Conservation (phyloP, 2,329 filamentous ascomycete genomes). For the Ophiostoma sp. region DNA sequence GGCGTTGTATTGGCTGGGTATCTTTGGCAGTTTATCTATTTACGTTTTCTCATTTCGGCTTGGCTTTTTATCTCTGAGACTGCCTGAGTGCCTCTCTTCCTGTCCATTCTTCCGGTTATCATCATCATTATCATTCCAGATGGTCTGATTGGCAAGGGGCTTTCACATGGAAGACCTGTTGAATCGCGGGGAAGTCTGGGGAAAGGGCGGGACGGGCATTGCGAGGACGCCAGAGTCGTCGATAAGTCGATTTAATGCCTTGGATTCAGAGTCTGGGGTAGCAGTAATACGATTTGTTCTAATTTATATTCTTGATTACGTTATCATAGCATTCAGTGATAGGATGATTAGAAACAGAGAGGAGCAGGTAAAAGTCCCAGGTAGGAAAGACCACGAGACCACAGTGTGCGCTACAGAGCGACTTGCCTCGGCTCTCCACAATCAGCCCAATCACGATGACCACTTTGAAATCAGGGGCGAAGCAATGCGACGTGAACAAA, state of each 20-base stretch:
- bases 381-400: neutral
- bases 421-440: constrained; percentile 13
- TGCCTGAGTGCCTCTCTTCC: no score
- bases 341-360: neutral
- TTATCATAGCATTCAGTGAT: neutral
- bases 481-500: neutral
- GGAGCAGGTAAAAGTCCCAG: neutral
- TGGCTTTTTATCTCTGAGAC: no score
- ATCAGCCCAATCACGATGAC: constrained; percentile 6
- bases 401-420: neutral
- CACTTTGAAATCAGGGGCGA: constrained; percentile 10
- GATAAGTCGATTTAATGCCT: neutral
- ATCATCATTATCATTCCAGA: neutral
- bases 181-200: constrained; percentile 2
- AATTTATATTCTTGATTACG: neutral
- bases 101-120: neutral
- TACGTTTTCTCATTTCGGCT: neutral
- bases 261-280: neutral
- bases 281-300: neutral
- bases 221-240: neutral
- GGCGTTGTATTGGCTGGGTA: neutral
- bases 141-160: neutral
- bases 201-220: neutral
- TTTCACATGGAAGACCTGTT: neutral
- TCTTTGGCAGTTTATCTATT: neutral